A percentile compares a stretch with the other conserved stretches of the same genome.
phyloP scores from a whole-genome alignment of 1,284 basidiomycete genomes.

The Phlebopus sp. region DNA sequence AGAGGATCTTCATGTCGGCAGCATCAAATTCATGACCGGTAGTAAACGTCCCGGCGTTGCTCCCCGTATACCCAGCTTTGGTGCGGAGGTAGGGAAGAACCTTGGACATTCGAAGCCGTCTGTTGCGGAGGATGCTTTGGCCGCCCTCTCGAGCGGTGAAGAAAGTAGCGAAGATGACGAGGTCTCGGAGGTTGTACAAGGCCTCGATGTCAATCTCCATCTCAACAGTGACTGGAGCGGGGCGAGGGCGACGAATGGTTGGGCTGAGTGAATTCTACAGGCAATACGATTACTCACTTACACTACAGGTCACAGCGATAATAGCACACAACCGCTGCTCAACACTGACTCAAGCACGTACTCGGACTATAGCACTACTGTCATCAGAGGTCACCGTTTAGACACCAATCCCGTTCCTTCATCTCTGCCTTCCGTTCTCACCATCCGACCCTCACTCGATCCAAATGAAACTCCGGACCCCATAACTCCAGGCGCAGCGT shows the following conservation, averaged over 20 bases:
- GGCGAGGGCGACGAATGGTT: constrained; percentile 39
- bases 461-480: constrained; percentile 41
- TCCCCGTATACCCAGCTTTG: constrained; percentile 85
- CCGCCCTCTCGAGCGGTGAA: constrained; percentile 42
- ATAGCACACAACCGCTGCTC: constrained; percentile 57
- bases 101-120: constrained; percentile 35
- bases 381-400: constrained; percentile 50
- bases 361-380: constrained; percentile 68
- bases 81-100: constrained; percentile 65
- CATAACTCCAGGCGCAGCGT: constrained; percentile 29
- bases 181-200: constrained; percentile 63
- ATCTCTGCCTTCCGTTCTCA: constrained; percentile 70
- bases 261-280: constrained; percentile 14
- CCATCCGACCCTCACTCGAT: constrained; percentile 56
- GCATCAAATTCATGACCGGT: constrained; percentile 74
- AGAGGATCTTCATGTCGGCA: constrained; percentile 79
- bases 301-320: constrained; percentile 34
- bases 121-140: constrained; percentile 25
- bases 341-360: constrained; percentile 41
- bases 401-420: constrained; percentile 44
- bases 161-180: constrained; percentile 63
- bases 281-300: constrained; percentile 15
- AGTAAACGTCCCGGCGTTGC: constrained; percentile 54
- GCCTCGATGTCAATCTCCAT: constrained; percentile 47
- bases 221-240: constrained; percentile 51